These are phyloP conservation scores for Fusarium oxysporum DNA, from an alignment of 2,329 filamentous ascomycete genomes.

Conservation along the genomic window DNA sequence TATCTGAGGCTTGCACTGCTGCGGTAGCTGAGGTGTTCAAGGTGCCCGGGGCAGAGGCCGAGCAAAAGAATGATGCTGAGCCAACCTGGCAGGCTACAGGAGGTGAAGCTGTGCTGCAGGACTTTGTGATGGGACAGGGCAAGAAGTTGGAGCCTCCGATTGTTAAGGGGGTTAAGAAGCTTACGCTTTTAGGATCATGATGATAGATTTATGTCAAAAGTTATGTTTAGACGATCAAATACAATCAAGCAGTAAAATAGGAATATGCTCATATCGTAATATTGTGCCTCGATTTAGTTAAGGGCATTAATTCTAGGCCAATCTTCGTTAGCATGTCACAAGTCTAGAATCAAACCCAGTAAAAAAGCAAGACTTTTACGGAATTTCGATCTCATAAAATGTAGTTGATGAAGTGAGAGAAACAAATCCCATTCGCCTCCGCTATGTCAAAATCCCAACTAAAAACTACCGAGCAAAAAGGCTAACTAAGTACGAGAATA, in stretches of 20 bases:
- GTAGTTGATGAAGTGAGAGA: background rate
- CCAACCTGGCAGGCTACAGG: constrained; percentile 55
- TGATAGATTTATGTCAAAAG: constrained; percentile 2
- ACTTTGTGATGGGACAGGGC: constrained; percentile 60
- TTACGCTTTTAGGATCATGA: constrained; percentile 62
- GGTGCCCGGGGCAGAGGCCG: constrained; percentile 16
- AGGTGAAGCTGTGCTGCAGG: constrained; percentile 64
- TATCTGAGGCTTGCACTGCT: constrained; percentile 74
- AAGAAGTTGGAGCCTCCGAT: constrained; percentile 61
- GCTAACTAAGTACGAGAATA: constrained; percentile 30
- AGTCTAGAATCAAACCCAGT: background rate
- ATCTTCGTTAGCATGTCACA: background rate
- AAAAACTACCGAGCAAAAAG: constrained; percentile 30
- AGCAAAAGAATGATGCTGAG: constrained; percentile 36
- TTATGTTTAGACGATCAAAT: constrained; percentile 20
- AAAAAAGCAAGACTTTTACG: background rate
- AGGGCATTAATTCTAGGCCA: background rate
- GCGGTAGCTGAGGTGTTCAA: constrained; percentile 78
- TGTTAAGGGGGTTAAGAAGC: constrained; percentile 61
- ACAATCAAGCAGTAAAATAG: constrained; percentile 3
- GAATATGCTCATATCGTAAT: background rate
- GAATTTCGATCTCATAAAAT: background rate
- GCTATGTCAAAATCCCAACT: constrained; percentile 46
- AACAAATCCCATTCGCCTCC: constrained; percentile 49
- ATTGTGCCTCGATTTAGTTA: background rate